Percentiles rank a stretch among this genome's conserved stretches.
These are phyloP conservation scores for Didymella glomerata DNA, from an alignment of 2,329 filamentous ascomycete species.

Conservation along the genomic window DNA sequence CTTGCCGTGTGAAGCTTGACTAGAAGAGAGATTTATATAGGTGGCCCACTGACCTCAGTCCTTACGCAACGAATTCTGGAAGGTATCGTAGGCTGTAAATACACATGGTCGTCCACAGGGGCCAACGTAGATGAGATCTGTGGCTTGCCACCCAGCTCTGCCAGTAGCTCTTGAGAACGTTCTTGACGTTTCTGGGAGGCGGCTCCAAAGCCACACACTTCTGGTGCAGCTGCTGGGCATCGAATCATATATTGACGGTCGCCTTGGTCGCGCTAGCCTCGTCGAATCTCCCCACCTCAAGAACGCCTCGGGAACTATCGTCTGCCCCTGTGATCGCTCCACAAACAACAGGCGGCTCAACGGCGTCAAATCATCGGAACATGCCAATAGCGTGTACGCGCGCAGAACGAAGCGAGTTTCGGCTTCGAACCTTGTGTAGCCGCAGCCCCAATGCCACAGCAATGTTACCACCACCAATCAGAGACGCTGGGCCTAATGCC, in stretches of 20 bases:
- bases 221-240: no score
- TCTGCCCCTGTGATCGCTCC: not conserved
- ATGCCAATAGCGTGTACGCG: not conserved
- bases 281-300: not conserved
- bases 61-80: no score
- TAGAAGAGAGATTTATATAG: no score
- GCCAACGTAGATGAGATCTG: no score
- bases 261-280: no score
- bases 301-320: conserved; percentile 4
- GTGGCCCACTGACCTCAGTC: no score
- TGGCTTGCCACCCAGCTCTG: no score
- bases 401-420: not conserved
- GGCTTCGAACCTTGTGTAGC: not conserved
- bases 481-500: not conserved
- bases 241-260: no score
- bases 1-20: no score
- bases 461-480: conserved; percentile 10
- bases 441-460: not conserved
- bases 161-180: no score
- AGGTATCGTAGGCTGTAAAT: no score
- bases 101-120: no score
- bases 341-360: conserved; percentile 6
- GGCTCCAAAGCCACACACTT: not conserved
- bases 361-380: conserved; percentile 1
- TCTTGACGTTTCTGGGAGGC: not conserved